Base-by-base conservation (phyloP, 176 grass and related monocot species). In the bread wheat (Triticum aestivum) region DNA sequence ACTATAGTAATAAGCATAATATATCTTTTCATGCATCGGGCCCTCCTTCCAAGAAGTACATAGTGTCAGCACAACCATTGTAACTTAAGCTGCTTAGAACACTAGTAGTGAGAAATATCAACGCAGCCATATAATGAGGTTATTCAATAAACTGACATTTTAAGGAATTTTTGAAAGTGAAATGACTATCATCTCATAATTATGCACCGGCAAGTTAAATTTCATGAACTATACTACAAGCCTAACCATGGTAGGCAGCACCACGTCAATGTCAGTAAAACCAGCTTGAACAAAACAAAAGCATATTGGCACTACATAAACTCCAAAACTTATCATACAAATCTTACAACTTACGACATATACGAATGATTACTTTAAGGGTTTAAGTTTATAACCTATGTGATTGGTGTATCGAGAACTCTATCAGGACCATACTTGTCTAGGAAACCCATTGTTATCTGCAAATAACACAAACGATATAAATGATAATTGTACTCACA, bases 381-480 rank as follows among this genome's bases (percentile, higher is more conserved):
- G 65, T 58, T 68, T 63, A 44, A 23, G 33, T 61, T 18, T 71
- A 42, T 38, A 73, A 96, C 97, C 97, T 99, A 89, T 42, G 94
- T 99, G 80, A 94, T 99, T 65, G 97, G 94, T 68, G 97, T 99
- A 64, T 99, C 90, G 18, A 99, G 90, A 93, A 96, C 97, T 81
- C 97, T 99, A 9, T 93, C 94, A 87, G 92, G 97, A 58, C 92
- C 97, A 83, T 99, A 99, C 78, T 99, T 96, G 88, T 99, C 92
- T 67, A 99, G 74, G 89, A 99, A 88, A 87, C 89, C 92, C 88
- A 93, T 96, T 9, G 92, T 88, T 83, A 99, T 99, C 92, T 99
- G 79, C 32, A 91, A 51, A 32, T 12, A 85, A n/a, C 70, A 69
- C 41, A 26, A 65, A 32, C 6, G 65, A 69, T 41, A 62, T 47